Evolutionary conservation across 192 early-diverging fungal genomes (phyloP).

Genomic region (Coemansia sp.): DNA sequence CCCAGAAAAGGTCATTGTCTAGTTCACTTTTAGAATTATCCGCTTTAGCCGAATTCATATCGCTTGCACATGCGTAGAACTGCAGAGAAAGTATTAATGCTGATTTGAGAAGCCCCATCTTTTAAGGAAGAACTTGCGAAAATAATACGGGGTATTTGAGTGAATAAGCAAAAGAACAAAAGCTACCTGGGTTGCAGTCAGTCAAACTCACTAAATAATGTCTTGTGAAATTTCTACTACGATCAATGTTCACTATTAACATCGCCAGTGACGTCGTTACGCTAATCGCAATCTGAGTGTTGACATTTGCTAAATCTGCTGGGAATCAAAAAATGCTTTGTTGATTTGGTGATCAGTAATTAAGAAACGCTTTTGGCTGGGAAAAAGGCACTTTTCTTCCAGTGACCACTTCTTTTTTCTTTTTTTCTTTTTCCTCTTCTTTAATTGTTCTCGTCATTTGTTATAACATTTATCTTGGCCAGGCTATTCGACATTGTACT

Average conservation of each 20-base stretch:
- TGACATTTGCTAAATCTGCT: no score
- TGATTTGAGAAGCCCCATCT: conserved; percentile 12
- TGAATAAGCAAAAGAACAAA: neutral
- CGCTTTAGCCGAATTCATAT: neutral
- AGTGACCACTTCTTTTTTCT: neutral
- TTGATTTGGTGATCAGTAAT: neutral
- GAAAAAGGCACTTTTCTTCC: neutral
- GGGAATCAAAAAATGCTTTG: no score
- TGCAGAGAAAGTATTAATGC: neutral
- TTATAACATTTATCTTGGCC: no score
- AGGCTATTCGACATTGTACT: no score
- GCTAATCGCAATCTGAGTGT: no score
- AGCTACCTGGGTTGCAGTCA: neutral
- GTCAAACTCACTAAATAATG: neutral
- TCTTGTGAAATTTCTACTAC: no score
- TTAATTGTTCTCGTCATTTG: neutral
- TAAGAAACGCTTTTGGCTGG: neutral
- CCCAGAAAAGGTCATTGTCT: conserved; percentile 75
- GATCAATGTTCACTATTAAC: no score
- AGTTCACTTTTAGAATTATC: conserved; percentile 13
- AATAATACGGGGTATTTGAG: neutral
- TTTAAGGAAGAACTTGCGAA: neutral
- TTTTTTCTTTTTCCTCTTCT: neutral
- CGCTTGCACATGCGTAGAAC: conserved; percentile 1
- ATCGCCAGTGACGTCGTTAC: no score